Evolutionary conservation across 257 asterid species (phyloP).

Genomic region (Petunia axillaris): DNA sequence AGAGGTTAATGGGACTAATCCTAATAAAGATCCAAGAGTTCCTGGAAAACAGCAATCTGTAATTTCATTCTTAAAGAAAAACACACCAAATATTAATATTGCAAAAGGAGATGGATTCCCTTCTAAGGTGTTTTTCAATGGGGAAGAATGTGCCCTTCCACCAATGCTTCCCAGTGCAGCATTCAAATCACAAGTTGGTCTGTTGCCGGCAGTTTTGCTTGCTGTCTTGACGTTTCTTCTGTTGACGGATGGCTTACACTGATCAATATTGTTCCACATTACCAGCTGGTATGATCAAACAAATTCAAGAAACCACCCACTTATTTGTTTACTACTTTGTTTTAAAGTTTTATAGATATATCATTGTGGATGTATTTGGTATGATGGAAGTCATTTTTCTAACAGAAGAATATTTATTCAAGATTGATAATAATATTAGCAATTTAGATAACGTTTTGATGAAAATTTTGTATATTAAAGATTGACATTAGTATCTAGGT

Average conservation of each 20-base stretch:
- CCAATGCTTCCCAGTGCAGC: slow-evolving; percentile 48
- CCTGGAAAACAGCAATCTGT: slow-evolving; percentile 97
- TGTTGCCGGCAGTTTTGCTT: slow-evolving; percentile 40
- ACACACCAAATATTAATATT: slow-evolving; percentile 39
- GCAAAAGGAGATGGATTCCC: slow-evolving; percentile 83
- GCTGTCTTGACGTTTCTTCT: slow-evolving; percentile 45
- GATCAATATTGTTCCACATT: slow-evolving; percentile 26
- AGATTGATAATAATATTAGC: no score
- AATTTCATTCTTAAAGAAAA: slow-evolving; percentile 69
- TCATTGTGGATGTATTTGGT: no score
- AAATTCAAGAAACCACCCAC: neutral
- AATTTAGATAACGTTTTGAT: no score
- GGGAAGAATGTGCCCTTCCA: slow-evolving; percentile 90
- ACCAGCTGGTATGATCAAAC: neutral
- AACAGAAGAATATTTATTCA: no score
- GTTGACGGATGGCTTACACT: slow-evolving; percentile 41
- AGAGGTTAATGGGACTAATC: slow-evolving; percentile 77
- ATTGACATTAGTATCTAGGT: no score
- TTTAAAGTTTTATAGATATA: neutral
- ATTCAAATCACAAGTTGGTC: slow-evolving; percentile 26
- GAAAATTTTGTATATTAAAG: no score
- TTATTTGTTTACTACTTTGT: neutral
- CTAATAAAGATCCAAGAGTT: slow-evolving; percentile 55
- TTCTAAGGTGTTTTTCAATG: slow-evolving; percentile 69
- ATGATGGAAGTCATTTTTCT: no score